Base-by-base conservation (phyloP, 345 rosid species). In the Syzygium oleosum region DNA sequence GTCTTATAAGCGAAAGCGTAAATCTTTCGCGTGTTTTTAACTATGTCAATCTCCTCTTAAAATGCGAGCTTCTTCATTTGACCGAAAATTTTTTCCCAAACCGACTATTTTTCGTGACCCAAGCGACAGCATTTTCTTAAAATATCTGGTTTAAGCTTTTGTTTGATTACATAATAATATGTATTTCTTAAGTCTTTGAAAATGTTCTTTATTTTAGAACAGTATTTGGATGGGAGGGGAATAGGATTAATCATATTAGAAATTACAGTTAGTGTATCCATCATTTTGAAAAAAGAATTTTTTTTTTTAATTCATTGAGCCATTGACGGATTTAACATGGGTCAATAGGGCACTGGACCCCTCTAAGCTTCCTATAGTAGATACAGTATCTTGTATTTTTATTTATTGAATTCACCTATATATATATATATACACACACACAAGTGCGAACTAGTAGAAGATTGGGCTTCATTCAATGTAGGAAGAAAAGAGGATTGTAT, bases 1-100 rank as follows among this genome's bases (percentile, higher is more conserved):
- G 23, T 13, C 3, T 19, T 6, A 34, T 9, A 34, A 10, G 41
- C 23, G 49, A 0, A 34, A 34, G 0, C 0, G 13, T 17, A 61
- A n/a, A 61, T n/a, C 7, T 61, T n/a, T 16, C 6, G 4, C 17
- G 0, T 27, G 5, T 53, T 53, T 53, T 53, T 19, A 6, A 6
- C 17, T 16, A 5, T 17, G 6, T 53, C 55, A 53, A 53, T 27
- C 34, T 61, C 34, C 34, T 61, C 34, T 31, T 31, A 31, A 65
- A 65, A 65, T 7, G 12, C 1, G 22, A 31, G 78, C 2, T 29
- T 65, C 7, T 31, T 16, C 22, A 31, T 65, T 65, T 31, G 12
- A 16, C 12, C 0, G 9, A 31, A 65, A 31, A 9, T 25, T 16
- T 63, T 53, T 65, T 63, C 21, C 21, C 15, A 2, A 16, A 5